Percentiles rank a stretch among this genome's conserved stretches.
phyloP scores from a whole-genome alignment of 345 rosid species.

The Eutrema japonicum region DNA sequence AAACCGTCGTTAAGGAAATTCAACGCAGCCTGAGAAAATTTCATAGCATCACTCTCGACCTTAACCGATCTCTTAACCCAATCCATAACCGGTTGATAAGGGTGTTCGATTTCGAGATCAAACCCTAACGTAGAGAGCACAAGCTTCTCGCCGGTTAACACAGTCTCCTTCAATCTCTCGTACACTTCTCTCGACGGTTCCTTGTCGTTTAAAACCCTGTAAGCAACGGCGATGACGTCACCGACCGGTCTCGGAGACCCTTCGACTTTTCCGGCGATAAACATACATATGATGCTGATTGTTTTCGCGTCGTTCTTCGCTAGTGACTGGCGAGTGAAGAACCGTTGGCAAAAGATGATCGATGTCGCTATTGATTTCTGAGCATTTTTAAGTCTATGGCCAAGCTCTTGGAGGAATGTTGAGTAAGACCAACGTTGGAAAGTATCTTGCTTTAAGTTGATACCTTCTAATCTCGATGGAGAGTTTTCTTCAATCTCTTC shows the following conservation, averaged over 20 bases:
- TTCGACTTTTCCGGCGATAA: conserved; percentile 32
- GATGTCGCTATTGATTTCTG: conserved; percentile 21
- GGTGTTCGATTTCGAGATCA: conserved; percentile 24
- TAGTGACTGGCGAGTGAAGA: conserved; percentile 28
- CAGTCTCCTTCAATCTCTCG: neutral
- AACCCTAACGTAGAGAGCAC: conserved; percentile 29
- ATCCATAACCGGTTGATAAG: neutral
- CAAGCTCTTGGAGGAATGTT: conserved; percentile 31
- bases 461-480: conserved; percentile 33
- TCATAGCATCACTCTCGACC: neutral
- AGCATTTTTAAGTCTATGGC: conserved; percentile 2
- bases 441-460: conserved; percentile 18
- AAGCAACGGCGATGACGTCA: neutral
- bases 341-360: conserved; percentile 13
- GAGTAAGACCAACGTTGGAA: conserved; percentile 38
- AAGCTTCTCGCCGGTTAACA: conserved; percentile 27
- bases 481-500: conserved; percentile 23
- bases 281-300: conserved; percentile 28
- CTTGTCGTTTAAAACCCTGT: conserved; percentile 5
- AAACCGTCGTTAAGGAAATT: conserved; percentile 20
- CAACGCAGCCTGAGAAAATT: conserved; percentile 16
- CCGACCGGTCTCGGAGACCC: conserved; percentile 10
- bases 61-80: conserved; percentile 31
- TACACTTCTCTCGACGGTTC: neutral
- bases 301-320: conserved; percentile 26